These are phyloP conservation scores for Rhodotorula sp. DNA, from an alignment of 1,284 basidiomycete species.

Conservation along the genomic window DNA sequence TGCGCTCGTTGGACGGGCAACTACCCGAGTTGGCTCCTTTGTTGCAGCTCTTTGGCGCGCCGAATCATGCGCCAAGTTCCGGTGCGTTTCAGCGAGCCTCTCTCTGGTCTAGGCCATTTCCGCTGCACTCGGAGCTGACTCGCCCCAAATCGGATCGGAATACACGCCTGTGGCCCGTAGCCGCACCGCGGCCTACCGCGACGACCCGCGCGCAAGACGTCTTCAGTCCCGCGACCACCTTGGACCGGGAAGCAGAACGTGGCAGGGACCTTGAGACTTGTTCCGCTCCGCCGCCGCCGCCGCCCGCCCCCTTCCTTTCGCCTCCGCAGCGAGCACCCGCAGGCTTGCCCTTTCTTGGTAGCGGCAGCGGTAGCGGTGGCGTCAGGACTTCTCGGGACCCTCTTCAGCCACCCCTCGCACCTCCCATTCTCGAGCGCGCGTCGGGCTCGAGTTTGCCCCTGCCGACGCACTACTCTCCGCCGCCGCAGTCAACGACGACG, in stretches of 20 bases:
- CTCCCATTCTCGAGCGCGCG: too few relatives aligned
- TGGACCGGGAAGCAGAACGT: too few relatives aligned
- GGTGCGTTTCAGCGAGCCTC: not conserved
- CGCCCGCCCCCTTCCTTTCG: not conserved
- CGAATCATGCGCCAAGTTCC: conserved; percentile 6
- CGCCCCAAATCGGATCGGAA: too few relatives aligned
- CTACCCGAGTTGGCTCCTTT: conserved; percentile 14
- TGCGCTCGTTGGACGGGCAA: conserved; percentile 9
- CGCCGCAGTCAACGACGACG: too few relatives aligned
- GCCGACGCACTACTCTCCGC: too few relatives aligned
- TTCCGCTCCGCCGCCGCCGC: not conserved
- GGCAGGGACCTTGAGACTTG: not conserved
- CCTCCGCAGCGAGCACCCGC: not conserved
- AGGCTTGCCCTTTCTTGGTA: not conserved
- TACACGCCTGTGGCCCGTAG: not conserved
- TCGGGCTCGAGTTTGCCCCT: too few relatives aligned
- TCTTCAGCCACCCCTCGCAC: too few relatives aligned
- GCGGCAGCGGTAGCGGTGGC: not conserved
- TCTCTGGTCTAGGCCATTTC: too few relatives aligned
- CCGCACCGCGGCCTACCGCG: not conserved
- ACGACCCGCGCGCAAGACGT: not conserved
- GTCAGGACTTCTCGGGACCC: not conserved
- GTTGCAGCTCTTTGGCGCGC: conserved; percentile 12
- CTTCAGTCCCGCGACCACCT: too few relatives aligned
- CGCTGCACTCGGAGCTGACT: too few relatives aligned